Base-by-base conservation (phyloP, 148 eudicot species). In the Diospyros kaki region DNA sequence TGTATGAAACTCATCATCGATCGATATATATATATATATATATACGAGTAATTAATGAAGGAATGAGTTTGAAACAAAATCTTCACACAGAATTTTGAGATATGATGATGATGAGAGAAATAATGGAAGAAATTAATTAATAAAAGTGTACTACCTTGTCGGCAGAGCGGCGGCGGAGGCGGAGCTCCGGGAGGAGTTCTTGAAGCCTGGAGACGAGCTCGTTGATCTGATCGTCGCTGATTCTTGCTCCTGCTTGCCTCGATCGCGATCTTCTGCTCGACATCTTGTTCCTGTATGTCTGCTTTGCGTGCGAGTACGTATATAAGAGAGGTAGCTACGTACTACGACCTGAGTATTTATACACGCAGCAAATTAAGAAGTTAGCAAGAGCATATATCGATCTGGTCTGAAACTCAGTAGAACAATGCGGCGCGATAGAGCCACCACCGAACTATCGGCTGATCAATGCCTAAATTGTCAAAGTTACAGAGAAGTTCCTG, bases 211-310 rank as follows among this genome's bases (percentile, higher is more conserved):
- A 78, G 38, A 82, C 89, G 52, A 93, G 91, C 69, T 91, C 96
- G 40, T 89, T 84, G 43, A 93, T 90, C 79, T 94, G 98, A 73
- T 90, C 98, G 58, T 94, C 98, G 66, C 79, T 88, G 15, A 94
- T 94, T 59, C 80, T 78, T 0, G 93, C 75, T 12, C 45, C 83
- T 56, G 58, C 86, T 40, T 86, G 91, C 73, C 89, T 83, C 1
- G 98, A 85, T 28, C 93, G 90, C 4, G 98, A 91, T 80, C 98
- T 81, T 81, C 95, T 75, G 86, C 90, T 87, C 43, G 98, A 91
- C 98, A 94, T 94, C 28, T 28, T 28, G 28, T 28, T 28, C 28
- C 28, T 28, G 28, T 28, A 28, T 28, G 28, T 28, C 28, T 28
- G 28, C 28, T 28, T 28, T 28, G 28, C 28, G 28, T 28, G 28